A percentile compares a stretch with the other conserved stretches of the same genome.
Evolutionary conservation across 768 basidiomycete species (phyloP).

Genomic region (Epithele typhae): DNA sequence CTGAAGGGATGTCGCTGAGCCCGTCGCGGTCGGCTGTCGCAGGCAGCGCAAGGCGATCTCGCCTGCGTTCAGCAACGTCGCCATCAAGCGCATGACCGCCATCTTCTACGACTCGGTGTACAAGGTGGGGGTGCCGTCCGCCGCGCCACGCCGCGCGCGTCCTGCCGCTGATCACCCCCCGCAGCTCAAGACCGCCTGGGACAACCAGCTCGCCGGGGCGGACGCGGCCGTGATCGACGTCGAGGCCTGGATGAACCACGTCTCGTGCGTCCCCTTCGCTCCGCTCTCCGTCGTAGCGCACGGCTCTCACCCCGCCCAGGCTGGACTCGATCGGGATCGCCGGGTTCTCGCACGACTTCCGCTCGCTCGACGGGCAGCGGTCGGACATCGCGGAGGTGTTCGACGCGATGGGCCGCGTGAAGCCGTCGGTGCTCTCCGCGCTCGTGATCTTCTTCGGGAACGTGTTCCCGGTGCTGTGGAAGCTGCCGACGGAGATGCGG

Average conservation of each 20-base stretch:
- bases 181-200: conserved; percentile 35
- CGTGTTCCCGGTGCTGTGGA: conserved; percentile 27
- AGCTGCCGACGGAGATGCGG: conserved; percentile 28
- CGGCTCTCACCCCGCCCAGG: conserved; percentile 23
- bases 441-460: conserved; percentile 24
- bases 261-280: conserved; percentile 32
- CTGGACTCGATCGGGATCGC: conserved; percentile 56
- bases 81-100: conserved; percentile 40
- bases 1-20: no score
- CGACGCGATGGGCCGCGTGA: conserved; percentile 17
- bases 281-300: conserved; percentile 1
- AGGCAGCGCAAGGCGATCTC: conserved; percentile 49
- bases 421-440: conserved; percentile 3
- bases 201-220: conserved; percentile 15
- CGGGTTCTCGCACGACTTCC: conserved; percentile 57
- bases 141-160: not conserved
- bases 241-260: conserved; percentile 45
- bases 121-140: conserved; percentile 31
- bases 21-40: not conserved
- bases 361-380: conserved; percentile 43
- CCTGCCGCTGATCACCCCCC: not conserved
- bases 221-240: conserved; percentile 39
- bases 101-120: conserved; percentile 50
- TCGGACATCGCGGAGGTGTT: conserved; percentile 31
- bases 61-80: conserved; percentile 49